Evolutionary conservation across 441 rosid genomes (phyloP).

Genomic region (Theobroma grandiflorum): DNA sequence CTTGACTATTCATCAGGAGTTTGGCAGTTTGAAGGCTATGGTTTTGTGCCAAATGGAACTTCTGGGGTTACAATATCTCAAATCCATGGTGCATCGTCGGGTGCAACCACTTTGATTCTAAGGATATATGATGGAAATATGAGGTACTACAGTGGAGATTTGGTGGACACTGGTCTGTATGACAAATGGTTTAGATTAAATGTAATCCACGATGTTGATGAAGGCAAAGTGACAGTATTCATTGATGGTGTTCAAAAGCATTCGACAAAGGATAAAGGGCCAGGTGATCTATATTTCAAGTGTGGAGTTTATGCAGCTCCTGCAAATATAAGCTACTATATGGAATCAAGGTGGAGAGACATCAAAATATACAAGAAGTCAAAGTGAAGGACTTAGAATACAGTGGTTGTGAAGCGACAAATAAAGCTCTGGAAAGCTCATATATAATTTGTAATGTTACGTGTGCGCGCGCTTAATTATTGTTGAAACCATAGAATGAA

Average conservation of each 20-base stretch:
- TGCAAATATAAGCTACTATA: constrained; percentile 40
- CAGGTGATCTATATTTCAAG: constrained; percentile 34
- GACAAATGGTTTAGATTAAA: constrained; percentile 41
- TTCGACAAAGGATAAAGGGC: constrained; percentile 25
- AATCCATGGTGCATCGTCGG: constrained; percentile 38
- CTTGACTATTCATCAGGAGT: constrained; percentile 40
- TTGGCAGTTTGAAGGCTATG: constrained; percentile 40
- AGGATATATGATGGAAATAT: constrained; percentile 38
- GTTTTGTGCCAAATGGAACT: constrained; percentile 39
- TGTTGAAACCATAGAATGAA: neutral
- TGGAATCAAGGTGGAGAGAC: constrained; percentile 52
- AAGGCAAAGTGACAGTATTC: constrained; percentile 34
- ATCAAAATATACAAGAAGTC: constrained; percentile 39
- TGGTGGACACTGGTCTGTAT: constrained; percentile 22
- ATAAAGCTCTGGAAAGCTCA: neutral
- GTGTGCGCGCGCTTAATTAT: too few species aligned
- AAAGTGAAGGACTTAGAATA: neutral
- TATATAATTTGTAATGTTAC: too few species aligned
- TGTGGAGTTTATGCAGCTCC: constrained; percentile 45
- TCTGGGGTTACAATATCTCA: constrained; percentile 33
- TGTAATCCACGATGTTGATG: constrained; percentile 36
- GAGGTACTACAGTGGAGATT: constrained; percentile 37
- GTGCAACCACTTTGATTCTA: constrained; percentile 32
- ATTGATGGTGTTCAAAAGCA: constrained; percentile 27
- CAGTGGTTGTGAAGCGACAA: neutral